Base-by-base conservation (phyloP, 78 protist genomes). In the Isochrysis galbana region DNA sequence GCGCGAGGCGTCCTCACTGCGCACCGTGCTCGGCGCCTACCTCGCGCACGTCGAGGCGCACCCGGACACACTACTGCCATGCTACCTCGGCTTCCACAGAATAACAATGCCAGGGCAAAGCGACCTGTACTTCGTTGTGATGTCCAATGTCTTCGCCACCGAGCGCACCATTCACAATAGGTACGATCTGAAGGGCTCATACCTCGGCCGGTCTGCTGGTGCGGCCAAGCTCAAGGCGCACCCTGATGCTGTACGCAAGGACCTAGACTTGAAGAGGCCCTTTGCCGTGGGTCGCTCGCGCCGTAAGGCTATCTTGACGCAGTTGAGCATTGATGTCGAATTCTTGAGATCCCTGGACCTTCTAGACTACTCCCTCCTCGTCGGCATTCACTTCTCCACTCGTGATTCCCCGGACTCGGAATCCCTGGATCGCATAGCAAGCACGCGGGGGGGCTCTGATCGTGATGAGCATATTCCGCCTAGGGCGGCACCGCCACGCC, bases 101-200 rank as follows among this genome's bases (percentile, higher is more conserved):
- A 61, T 90, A 14, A 23, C 14, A n/a, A n/a, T 74, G 67, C 51
- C 80, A 17, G 7, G 5, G 32, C 34, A 17, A 21, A 32, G 82
- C 19, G 36, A 72, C 46, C n/a, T 90, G 67, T 29, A 54, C 67
- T 90, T 90, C 42, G 42, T 90, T 29, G 92, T 90, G 83, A 90
- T 90, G 92, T 0, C 72, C 44, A 90, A 90, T 61, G 82, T 90
- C n/a, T 90, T 90, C 41, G 17, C 38, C 45, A 70, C 72, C 26
- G 77, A 26, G n/a, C 67, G 67, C n/a, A 26, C 11, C 44, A 74
- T 90, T 46, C 83, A 70, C 83, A 46, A 90, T 19, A 48, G 84
- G n/a, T 90, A 55, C 67, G 92, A 90, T 61, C 80, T 90, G 29
- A 90, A 90, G 84, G 92, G 87, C 87, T 78, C 87, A 34, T 14